A percentile compares a stretch with the other conserved stretches of the same genome.
Conservation (phyloP, 2,329 filamentous ascomycete genomes). For the Blastomyces emzantsi region DNA sequence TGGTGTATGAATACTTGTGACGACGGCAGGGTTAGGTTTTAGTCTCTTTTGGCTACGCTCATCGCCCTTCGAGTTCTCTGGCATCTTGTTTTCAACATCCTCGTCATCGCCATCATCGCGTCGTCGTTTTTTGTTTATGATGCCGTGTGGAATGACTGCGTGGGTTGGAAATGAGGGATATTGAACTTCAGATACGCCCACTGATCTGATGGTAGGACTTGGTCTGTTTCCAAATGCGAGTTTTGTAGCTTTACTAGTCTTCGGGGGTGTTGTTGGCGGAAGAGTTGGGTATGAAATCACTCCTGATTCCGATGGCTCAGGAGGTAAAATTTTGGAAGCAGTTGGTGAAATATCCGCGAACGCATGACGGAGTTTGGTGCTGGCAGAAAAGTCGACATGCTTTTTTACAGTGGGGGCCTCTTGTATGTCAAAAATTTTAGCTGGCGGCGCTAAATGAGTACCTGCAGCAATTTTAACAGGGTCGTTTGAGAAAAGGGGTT, state of each 20-base stretch:
- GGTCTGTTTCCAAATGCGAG: conserved; percentile 13
- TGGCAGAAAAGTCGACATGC: conserved; percentile 70
- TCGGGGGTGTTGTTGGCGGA: conserved; percentile 30
- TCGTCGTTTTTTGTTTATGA: conserved; percentile 34
- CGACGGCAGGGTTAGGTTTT: conserved; percentile 22
- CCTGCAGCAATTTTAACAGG: conserved; percentile 51
- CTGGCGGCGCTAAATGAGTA: conserved; percentile 41
- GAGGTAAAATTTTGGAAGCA: conserved; percentile 30
- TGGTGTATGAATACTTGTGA: conserved; percentile 19
- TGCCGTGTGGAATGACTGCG: conserved; percentile 32
- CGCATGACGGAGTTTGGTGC: conserved; percentile 45
- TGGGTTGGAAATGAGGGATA: conserved; percentile 23
- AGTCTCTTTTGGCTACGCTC: conserved; percentile 30
- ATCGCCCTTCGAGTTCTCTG: conserved; percentile 19
- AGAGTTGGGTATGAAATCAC: conserved; percentile 30
- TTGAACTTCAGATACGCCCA: conserved; percentile 27
- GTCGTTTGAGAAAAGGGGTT: conserved; percentile 52
- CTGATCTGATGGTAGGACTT: conserved; percentile 34
- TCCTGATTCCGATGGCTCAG: conserved; percentile 26
- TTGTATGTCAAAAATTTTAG: conserved; percentile 23
- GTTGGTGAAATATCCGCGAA: conserved; percentile 33
- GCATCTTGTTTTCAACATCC: conserved; percentile 28
- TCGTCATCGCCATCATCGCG: conserved; percentile 28
- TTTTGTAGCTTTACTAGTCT: conserved; percentile 16
- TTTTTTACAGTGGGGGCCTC: conserved; percentile 67